phyloP scores from a whole-genome alignment of 176 grass and related monocot genomes.

The Musa itinerans region DNA sequence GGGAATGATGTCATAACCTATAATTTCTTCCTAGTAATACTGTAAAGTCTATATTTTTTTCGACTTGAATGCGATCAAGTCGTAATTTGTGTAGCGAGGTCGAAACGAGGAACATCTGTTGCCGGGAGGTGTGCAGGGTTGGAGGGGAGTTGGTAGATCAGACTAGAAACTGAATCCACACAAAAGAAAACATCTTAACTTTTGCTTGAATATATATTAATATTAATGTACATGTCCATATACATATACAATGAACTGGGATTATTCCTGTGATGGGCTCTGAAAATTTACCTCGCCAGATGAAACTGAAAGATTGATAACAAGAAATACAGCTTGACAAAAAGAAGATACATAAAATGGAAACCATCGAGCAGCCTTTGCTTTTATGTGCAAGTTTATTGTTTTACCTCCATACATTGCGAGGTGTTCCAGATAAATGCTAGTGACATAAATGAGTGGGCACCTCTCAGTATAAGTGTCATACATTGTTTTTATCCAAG shows the following conservation, averaged over 20 bases:
- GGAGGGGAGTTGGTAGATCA: too few species aligned
- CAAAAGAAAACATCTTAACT: too few species aligned
- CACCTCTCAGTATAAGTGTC: too few species aligned
- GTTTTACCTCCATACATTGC: background rate
- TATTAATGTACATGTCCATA: too few species aligned
- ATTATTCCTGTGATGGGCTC: background rate
- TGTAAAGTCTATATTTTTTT: background rate
- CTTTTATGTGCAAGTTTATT: background rate
- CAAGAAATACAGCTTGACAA: background rate
- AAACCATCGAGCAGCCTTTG: background rate
- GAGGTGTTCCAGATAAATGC: background rate
- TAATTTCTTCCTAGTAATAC: background rate
- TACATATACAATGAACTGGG: background rate
- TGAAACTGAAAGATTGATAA: background rate
- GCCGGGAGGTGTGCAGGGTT: too few species aligned
- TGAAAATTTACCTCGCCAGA: background rate
- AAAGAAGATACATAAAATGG: background rate
- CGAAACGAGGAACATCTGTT: constrained; percentile 5
- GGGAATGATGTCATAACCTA: background rate
- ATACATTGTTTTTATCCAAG: too few species aligned
- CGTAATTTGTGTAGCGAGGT: constrained; percentile 17
- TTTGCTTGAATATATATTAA: too few species aligned
- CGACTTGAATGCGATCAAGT: background rate
- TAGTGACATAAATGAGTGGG: background rate
- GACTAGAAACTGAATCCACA: too few species aligned